These are phyloP conservation scores for Raphanus sativus DNA, from an alignment of 345 rosid species.

Conservation along the genomic window DNA sequence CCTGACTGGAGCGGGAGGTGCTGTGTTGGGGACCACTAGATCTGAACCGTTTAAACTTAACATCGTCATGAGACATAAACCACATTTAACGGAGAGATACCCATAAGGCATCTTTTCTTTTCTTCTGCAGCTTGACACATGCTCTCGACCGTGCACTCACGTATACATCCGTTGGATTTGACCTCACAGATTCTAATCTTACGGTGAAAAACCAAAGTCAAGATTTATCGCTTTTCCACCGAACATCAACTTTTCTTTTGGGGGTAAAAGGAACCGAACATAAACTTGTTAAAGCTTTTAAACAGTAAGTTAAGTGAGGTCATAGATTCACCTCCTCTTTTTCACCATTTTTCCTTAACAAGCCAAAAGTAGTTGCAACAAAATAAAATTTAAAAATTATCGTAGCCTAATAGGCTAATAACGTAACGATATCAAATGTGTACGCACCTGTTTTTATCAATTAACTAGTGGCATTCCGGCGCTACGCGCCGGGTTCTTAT, in stretches of 20 bases:
- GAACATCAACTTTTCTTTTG: constrained; percentile 8
- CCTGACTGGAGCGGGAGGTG: constrained; percentile 26
- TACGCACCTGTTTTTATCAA: background rate
- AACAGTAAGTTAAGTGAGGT: constrained; percentile 29
- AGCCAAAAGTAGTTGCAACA: constrained; percentile 6
- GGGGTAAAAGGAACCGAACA: constrained; percentile 1
- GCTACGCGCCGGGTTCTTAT: too few relatives aligned
- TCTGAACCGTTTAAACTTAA: constrained; percentile 29
- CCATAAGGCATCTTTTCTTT: constrained; percentile 16
- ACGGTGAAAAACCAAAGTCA: constrained; percentile 8
- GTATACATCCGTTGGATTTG: constrained; percentile 16
- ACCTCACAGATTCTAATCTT: constrained; percentile 14
- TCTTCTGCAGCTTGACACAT: constrained; percentile 18
- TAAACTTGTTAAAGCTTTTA: constrained; percentile 22
- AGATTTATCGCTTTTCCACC: constrained; percentile 10
- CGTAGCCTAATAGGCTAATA: background rate
- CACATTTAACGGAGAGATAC: constrained; percentile 7
- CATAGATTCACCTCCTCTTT: constrained; percentile 12
- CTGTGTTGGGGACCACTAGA: constrained; percentile 25
- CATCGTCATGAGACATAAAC: constrained; percentile 18
- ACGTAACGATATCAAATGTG: background rate
- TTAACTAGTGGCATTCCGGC: background rate
- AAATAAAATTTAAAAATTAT: background rate
- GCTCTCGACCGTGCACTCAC: constrained; percentile 6
- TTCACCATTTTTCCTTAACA: background rate